Percentiles rank a stretch among this genome's conserved stretches.
Conservation (phyloP, 208 protist genomes). For the Phytomonas sp. region DNA sequence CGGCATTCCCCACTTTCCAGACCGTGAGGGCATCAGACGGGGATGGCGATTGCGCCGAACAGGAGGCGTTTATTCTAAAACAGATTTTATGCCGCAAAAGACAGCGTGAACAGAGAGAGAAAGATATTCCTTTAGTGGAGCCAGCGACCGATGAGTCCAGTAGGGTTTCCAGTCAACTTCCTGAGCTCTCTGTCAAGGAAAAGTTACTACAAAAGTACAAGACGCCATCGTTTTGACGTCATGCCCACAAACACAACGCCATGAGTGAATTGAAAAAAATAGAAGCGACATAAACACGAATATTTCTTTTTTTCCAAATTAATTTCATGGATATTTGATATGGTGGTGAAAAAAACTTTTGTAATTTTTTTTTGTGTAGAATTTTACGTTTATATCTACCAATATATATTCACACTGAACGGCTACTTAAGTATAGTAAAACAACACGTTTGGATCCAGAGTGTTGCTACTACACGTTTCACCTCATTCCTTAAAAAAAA, state of each 20-base stretch:
- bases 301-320: neutral
- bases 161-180: neutral
- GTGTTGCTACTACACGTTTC: neutral
- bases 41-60: slow-evolving; percentile 1
- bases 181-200: slow-evolving; percentile 42
- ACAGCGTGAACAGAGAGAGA: slow-evolving; percentile 25
- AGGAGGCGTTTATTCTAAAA: slow-evolving; percentile 59
- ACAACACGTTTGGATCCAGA: neutral
- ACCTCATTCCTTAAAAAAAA: neutral
- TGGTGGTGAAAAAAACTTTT: neutral
- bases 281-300: slow-evolving; percentile 1
- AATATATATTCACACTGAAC: neutral
- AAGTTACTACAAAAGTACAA: slow-evolving; percentile 46
- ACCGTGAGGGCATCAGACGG: neutral
- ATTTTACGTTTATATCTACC: neutral
- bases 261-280: neutral
- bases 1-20: neutral
- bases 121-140: neutral
- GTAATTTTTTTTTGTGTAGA: neutral
- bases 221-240: slow-evolving; percentile 9
- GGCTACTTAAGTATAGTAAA: neutral
- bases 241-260: neutral
- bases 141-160: neutral
- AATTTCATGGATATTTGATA: neutral
- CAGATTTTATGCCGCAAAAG: slow-evolving; percentile 59